phyloP scores from a whole-genome alignment of 257 asterid genomes.

The Knoxia roxburghii region DNA sequence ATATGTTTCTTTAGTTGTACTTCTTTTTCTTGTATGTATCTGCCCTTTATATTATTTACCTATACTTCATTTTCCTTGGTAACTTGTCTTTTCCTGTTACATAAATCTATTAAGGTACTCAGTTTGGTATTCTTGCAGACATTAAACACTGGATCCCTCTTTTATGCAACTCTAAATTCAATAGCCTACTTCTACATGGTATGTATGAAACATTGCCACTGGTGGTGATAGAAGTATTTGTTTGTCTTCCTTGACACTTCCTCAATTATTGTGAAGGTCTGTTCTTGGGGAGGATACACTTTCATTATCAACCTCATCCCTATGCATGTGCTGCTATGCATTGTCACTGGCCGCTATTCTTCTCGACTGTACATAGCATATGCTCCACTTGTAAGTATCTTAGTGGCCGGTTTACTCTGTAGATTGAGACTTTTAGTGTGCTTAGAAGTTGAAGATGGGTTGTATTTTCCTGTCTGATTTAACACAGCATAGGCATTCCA shows the following conservation, averaged over 20 bases:
- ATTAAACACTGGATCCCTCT: slow-evolving; percentile 93
- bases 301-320: slow-evolving; percentile 98
- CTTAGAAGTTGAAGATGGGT: background rate
- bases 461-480: background rate
- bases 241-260: background rate
- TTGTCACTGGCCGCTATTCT: slow-evolving; percentile 94
- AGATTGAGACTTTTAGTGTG: slow-evolving; percentile 1
- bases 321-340: slow-evolving; percentile 96
- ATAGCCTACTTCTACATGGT: slow-evolving; percentile 98
- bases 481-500: background rate
- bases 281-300: slow-evolving; percentile 99
- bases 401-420: slow-evolving; percentile 3
- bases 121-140: slow-evolving; percentile 53
- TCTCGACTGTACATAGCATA: slow-evolving; percentile 94
- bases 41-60: background rate
- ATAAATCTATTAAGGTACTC: background rate
- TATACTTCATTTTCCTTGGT: slow-evolving; percentile 1
- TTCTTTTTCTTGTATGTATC: slow-evolving; percentile 8
- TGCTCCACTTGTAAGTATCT: slow-evolving; percentile 87
- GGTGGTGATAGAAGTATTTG: background rate
- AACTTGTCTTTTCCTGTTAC: background rate
- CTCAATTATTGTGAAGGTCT: slow-evolving; percentile 50
- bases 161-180: slow-evolving; percentile 89
- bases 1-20: slow-evolving; percentile 9
- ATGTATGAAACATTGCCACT: slow-evolving; percentile 14